Conservation (phyloP, 2,329 filamentous ascomycete species). For the Plectosphaerella cucumerina region DNA sequence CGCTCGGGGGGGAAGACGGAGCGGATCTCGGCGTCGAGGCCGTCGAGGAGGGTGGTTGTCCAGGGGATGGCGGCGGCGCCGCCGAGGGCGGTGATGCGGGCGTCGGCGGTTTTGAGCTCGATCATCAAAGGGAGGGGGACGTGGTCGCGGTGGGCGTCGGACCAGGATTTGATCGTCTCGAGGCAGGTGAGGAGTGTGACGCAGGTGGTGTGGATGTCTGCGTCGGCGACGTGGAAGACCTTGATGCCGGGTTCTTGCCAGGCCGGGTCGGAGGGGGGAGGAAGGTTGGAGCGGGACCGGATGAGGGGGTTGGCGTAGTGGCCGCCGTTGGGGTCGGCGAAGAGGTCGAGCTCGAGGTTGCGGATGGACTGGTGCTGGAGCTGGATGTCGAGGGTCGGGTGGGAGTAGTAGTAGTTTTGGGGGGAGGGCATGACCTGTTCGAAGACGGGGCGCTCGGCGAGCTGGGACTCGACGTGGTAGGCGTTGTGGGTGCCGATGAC, state of each 20-base stretch:
- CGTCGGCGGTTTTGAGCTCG: conserved; percentile 38
- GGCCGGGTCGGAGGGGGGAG: conserved; percentile 29
- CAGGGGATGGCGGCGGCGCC: conserved; percentile 35
- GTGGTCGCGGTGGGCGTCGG: conserved; percentile 33
- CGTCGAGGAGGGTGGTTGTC: conserved; percentile 36
- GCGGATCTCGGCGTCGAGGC: conserved; percentile 42
- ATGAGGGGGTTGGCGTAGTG: conserved; percentile 40
- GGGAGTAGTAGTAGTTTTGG: conserved; percentile 42
- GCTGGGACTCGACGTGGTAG: conserved; percentile 42
- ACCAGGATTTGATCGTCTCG: conserved; percentile 36
- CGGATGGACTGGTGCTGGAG: conserved; percentile 39
- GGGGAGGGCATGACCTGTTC: conserved; percentile 28
- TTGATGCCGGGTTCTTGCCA: conserved; percentile 40
- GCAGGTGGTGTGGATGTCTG: conserved; percentile 40
- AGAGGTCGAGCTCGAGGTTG: conserved; percentile 43
- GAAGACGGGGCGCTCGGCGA: conserved; percentile 34
- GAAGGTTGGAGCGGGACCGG: conserved; percentile 32
- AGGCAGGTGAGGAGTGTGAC: conserved; percentile 41
- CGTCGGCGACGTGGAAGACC: conserved; percentile 45
- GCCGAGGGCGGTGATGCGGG: conserved; percentile 15
- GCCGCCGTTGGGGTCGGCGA: conserved; percentile 42
- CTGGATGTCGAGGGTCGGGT: conserved; percentile 38
- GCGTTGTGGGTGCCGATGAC: conserved; percentile 48
- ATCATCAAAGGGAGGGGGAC: conserved; percentile 45
- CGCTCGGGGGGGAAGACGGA: conserved; percentile 32